Percentiles rank a stretch among this genome's conserved stretches.
These are phyloP conservation scores for Crithidia bombi DNA, from an alignment of 208 protist species.

Conservation along the genomic window DNA sequence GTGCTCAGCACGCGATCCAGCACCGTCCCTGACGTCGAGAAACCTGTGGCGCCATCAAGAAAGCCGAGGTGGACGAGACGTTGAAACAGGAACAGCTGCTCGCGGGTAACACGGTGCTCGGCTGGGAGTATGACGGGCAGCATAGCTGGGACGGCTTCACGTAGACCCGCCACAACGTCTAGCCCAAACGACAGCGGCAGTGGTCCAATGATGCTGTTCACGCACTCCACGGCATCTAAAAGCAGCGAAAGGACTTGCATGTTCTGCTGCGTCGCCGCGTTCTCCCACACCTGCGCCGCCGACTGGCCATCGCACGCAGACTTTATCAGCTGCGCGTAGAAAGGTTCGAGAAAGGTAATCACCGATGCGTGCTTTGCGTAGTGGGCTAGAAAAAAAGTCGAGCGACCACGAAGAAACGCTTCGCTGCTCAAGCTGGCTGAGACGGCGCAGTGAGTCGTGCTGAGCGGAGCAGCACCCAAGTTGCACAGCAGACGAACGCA, in stretches of 20 bases:
- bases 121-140: conserved; percentile 30
- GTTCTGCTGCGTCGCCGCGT: conserved; percentile 13
- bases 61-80: conserved; percentile 37
- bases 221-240: conserved; percentile 55
- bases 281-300: conserved; percentile 15
- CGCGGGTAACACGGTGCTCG: conserved; percentile 23
- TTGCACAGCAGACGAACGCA: conserved; percentile 37
- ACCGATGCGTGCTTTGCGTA: conserved; percentile 35
- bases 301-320: conserved; percentile 7
- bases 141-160: conserved; percentile 24
- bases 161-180: conserved; percentile 22
- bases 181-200: conserved; percentile 22
- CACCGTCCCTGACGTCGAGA: conserved; percentile 23
- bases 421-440: background rate
- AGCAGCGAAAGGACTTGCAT: conserved; percentile 35
- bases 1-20: conserved; percentile 34
- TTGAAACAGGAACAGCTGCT: conserved; percentile 44
- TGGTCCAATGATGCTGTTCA: background rate
- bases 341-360: conserved; percentile 16
- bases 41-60: conserved; percentile 7
- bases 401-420: conserved; percentile 26
- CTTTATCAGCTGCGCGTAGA: conserved; percentile 10
- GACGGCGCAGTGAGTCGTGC: conserved; percentile 17
- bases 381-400: conserved; percentile 60
- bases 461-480: conserved; percentile 31